These are phyloP conservation scores for Neltuma alba DNA, from an alignment of 306 rosid species.

Conservation along the genomic window DNA sequence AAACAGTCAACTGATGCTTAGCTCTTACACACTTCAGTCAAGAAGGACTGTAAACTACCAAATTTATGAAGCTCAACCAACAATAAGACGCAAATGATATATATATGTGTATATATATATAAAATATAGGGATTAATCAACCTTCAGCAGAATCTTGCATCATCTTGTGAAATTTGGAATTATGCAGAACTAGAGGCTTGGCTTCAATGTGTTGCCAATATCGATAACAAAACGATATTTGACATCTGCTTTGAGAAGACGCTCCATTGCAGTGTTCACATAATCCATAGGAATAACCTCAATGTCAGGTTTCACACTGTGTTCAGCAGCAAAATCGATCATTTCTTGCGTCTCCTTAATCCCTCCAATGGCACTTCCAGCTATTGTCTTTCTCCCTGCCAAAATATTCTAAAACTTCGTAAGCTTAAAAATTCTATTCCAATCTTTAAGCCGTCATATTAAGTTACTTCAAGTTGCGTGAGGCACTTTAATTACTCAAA, in stretches of 20 bases:
- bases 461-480: not conserved
- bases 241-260: constrained; percentile 42
- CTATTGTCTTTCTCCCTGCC: constrained; percentile 45
- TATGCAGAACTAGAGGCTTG: not conserved
- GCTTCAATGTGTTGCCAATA: constrained; percentile 33
- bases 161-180: not conserved
- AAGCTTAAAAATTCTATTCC: not conserved
- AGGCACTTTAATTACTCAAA: not conserved
- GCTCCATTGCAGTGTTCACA: constrained; percentile 50
- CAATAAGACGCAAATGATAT: not conserved
- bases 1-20: too few species aligned
- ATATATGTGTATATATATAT: not conserved
- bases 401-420: not conserved
- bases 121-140: not conserved
- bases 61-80: not conserved
- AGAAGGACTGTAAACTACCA: not conserved
- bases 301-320: constrained; percentile 37
- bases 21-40: not conserved
- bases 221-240: constrained; percentile 53
- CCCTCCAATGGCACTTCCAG: constrained; percentile 43
- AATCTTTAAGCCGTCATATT: not conserved
- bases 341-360: constrained; percentile 53
- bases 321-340: constrained; percentile 50
- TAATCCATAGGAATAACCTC: constrained; percentile 52
- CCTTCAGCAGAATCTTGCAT: not conserved